Percentiles rank a stretch among this genome's conserved stretches.
Evolutionary conservation across 2,329 filamentous ascomycete genomes (phyloP).

Genomic region (Waltergamsia citrina): DNA sequence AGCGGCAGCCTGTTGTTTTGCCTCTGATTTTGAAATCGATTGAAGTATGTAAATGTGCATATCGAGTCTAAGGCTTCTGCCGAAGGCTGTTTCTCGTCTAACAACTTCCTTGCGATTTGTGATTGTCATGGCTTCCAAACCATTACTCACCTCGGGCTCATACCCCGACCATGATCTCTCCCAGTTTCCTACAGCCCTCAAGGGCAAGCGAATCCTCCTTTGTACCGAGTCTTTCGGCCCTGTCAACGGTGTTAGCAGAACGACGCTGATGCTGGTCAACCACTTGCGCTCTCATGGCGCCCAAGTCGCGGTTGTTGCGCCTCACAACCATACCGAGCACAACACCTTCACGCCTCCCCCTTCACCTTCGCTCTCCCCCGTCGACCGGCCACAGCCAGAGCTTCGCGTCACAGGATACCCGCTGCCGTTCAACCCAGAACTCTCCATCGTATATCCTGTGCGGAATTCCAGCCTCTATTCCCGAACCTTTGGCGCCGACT

Average conservation of each 20-base stretch:
- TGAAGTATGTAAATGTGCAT: too few species aligned
- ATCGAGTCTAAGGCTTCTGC: too few species aligned
- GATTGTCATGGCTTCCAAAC: slow-evolving; percentile 1
- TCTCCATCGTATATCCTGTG: slow-evolving; percentile 62
- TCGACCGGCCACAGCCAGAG: slow-evolving; percentile 29
- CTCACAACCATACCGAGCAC: slow-evolving; percentile 43
- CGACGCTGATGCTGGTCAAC: slow-evolving; percentile 59
- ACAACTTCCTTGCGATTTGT: not conserved
- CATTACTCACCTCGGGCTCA: slow-evolving; percentile 4
- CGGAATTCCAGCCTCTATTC: slow-evolving; percentile 51
- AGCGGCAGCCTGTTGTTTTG: not conserved
- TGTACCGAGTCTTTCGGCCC: slow-evolving; percentile 65
- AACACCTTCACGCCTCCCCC: slow-evolving; percentile 42
- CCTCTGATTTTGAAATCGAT: too few species aligned
- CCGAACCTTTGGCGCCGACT: slow-evolving; percentile 42
- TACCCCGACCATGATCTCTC: slow-evolving; percentile 27
- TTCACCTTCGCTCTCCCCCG: slow-evolving; percentile 19
- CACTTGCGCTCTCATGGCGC: slow-evolving; percentile 56
- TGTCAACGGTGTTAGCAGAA: slow-evolving; percentile 65
- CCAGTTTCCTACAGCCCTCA: slow-evolving; percentile 37
- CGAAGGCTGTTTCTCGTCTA: not conserved
- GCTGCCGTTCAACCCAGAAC: slow-evolving; percentile 61
- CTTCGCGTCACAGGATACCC: slow-evolving; percentile 55
- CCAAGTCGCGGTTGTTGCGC: slow-evolving; percentile 57
- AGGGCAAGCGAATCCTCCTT: slow-evolving; percentile 53